Evolutionary conservation across 768 basidiomycete genomes (phyloP).

Genomic region (Steccherinum ochraceum): DNA sequence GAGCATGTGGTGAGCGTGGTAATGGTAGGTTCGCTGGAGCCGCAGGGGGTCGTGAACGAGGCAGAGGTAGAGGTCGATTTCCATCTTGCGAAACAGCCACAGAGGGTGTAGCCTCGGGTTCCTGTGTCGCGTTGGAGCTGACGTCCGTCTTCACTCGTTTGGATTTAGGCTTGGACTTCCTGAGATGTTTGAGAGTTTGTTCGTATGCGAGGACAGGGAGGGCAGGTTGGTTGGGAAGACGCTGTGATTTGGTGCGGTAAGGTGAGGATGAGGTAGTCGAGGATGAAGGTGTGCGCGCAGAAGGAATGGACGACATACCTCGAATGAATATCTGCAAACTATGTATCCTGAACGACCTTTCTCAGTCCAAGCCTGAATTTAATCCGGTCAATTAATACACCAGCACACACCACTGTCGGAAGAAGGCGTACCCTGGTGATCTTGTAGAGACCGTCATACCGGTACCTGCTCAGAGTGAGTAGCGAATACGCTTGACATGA

Average conservation of each 20-base stretch:
- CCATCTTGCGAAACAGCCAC: no score
- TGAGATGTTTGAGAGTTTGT: background rate
- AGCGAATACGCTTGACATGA: background rate
- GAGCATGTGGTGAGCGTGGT: no score
- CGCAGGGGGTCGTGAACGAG: no score
- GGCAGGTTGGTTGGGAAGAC: slow-evolving; percentile 49
- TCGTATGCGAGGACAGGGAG: slow-evolving; percentile 31
- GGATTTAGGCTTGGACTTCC: background rate
- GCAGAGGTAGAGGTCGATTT: no score
- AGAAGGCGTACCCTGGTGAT: slow-evolving; percentile 55
- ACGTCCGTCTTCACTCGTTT: no score
- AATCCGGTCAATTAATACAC: background rate
- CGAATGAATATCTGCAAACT: slow-evolving; percentile 84
- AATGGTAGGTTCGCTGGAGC: no score
- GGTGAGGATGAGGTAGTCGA: no score
- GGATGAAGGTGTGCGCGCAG: background rate
- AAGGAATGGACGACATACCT: slow-evolving; percentile 34
- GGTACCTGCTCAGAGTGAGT: slow-evolving; percentile 41
- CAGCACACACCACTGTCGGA: background rate
- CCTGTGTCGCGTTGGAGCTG: no score
- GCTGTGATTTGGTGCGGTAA: slow-evolving; percentile 31
- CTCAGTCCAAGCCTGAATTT: background rate
- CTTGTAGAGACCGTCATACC: slow-evolving; percentile 85
- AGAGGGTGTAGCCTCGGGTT: no score
- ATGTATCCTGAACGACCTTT: slow-evolving; percentile 42